These are phyloP conservation scores for Populus davidiana DNA, from an alignment of 345 rosid genomes.

Conservation along the genomic window DNA sequence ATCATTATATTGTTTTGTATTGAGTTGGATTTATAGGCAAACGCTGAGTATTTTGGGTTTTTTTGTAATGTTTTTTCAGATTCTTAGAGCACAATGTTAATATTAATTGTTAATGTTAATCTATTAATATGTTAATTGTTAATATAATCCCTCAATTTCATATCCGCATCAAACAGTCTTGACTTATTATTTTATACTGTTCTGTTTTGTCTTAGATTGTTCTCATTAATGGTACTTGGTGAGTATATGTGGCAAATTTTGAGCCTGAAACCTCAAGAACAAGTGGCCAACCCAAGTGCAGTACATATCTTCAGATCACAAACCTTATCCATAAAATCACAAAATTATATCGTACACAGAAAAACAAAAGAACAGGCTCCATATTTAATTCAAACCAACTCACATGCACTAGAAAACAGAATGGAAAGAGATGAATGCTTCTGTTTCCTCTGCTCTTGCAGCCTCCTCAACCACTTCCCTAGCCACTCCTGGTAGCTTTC, in stretches of 20 bases:
- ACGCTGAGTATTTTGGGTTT: too few relatives aligned
- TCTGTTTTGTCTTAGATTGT: too few relatives aligned
- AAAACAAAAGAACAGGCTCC: not conserved
- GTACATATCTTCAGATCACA: not conserved
- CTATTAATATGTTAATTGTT: too few relatives aligned
- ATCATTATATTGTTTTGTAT: too few relatives aligned
- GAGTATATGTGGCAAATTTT: not conserved
- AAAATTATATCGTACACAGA: slow-evolving; percentile 3
- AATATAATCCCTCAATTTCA: too few relatives aligned
- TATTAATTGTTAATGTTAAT: too few relatives aligned
- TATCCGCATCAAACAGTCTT: too few relatives aligned
- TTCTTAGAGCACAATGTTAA: too few relatives aligned
- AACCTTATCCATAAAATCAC: slow-evolving; percentile 28
- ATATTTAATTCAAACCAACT: not conserved
- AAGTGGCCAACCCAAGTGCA: not conserved
- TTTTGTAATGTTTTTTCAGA: too few relatives aligned
- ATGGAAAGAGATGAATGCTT: slow-evolving; percentile 46
- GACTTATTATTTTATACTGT: too few relatives aligned
- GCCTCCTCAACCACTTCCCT: slow-evolving; percentile 15
- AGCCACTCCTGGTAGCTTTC: slow-evolving; percentile 7
- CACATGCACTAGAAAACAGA: slow-evolving; percentile 5
- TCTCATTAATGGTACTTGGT: too few relatives aligned
- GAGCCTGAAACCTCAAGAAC: not conserved
- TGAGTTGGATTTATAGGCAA: too few relatives aligned
- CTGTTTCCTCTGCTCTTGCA: slow-evolving; percentile 28